Base-by-base conservation (phyloP, 192 early-diverging fungal genomes). In the Obelidium mucronatum region DNA sequence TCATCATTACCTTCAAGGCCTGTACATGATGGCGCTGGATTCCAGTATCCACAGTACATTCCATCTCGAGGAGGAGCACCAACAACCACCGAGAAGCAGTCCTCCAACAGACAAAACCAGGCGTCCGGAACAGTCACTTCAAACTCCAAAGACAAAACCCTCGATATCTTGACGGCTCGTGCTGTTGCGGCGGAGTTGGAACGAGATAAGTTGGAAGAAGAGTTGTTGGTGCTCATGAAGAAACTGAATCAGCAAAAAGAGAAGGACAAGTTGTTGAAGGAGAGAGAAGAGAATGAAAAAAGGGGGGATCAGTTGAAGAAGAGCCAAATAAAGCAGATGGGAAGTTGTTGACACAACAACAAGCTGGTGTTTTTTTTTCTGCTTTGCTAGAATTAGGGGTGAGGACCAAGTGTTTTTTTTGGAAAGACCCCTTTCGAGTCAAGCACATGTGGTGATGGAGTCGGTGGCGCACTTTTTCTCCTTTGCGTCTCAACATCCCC, bases 131-230 rank as follows among this genome's bases (percentile, higher is more conserved):
- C n/a, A n/a, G 55, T 15, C 11, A 30, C 28, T 58, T 5, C 11
- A 5, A 30, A 19, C 19, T n/a, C n/a, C n/a, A 58, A 58, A 24
- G 55, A 58, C 5, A 5, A 24, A 5, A 19, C 28, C 55, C 28
- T 68, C 22, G 66, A 68, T 2, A 51, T n/a, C 17, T 39, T 68
- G 42, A 68, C 19, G 24, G 66, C 66, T 13, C 69, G 69, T 5
- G 69, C 69, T 28, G 6, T 39, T 6, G 2, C 11, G 0, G 69
- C 69, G 11, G 69, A 72, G 39, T 58, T 24, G 55, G 69, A 72
- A 35, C 22, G 69, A 11, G 69, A 72, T 34, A 54, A 51, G 15
- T 37, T 72, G 30, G 69, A 72, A 72, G 69, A 58, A 37, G 69
- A 72, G 33, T 58, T 72, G 54, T 36, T 72, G 24, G 39, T 34